Conservation (phyloP, 768 basidiomycete genomes). For the Phanerochaete sordida region DNA sequence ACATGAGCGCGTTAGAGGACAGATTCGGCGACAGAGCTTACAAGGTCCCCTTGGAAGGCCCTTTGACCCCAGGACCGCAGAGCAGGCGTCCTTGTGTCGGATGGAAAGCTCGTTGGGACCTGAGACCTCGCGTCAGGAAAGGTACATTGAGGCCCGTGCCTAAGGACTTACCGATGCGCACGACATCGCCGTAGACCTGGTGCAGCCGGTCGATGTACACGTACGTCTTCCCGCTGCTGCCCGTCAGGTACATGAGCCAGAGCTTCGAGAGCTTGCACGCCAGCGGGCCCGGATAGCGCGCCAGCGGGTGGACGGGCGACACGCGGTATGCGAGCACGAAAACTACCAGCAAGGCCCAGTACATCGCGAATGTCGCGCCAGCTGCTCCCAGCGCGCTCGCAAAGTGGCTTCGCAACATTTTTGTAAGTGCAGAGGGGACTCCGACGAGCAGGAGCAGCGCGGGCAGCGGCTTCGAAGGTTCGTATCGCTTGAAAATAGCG, state of each 20-base stretch:
- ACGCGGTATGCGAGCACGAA: slow-evolving; percentile 6
- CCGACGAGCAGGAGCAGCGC: not conserved
- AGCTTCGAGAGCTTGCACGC: slow-evolving; percentile 8
- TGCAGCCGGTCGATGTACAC: slow-evolving; percentile 5
- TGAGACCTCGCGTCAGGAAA: not conserved
- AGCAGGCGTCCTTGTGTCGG: not conserved
- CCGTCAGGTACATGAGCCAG: not conserved
- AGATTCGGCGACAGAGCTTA: not conserved
- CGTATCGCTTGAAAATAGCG: slow-evolving; percentile 7
- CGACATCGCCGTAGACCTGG: slow-evolving; percentile 8
- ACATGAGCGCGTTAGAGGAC: not conserved
- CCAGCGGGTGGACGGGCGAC: slow-evolving; percentile 12
- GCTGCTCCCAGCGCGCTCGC: not conserved
- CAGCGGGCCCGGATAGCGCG: slow-evolving; percentile 7
- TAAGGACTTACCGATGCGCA: slow-evolving; percentile 7
- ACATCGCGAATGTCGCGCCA: not conserved
- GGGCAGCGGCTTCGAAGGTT: not conserved
- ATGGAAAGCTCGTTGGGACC: slow-evolving; percentile 14
- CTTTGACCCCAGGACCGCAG: slow-evolving; percentile 5
- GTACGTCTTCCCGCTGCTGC: not conserved
- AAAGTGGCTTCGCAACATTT: not conserved
- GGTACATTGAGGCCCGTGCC: not conserved
- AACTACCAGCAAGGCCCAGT: not conserved
- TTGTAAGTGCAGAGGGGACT: not conserved
- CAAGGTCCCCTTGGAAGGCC: slow-evolving; percentile 10